Base-by-base conservation (phyloP, 371 early-diverging fungal genomes). In the Phascolomyces articulosus region DNA sequence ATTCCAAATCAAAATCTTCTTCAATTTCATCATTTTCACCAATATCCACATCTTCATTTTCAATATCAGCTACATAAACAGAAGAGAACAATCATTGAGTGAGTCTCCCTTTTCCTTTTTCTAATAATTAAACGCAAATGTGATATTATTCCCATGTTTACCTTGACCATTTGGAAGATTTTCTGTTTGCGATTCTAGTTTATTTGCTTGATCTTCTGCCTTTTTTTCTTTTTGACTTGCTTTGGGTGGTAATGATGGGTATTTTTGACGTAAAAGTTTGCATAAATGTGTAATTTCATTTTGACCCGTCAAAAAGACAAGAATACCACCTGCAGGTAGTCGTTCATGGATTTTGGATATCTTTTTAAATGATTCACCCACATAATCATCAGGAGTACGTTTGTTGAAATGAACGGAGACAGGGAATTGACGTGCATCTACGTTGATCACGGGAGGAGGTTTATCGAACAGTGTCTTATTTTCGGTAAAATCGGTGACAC, bases 271-370 rank as follows among this genome's bases (percentile, higher is more conserved):
- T 11, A 96, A 79, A 68, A 89, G 80, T 54, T 87, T 86, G 60
- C 90, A 89, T n/a, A 95, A 72, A 15, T 87, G 83, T 34, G 84
- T 87, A 28, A 97, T 95, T 73, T 98, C 98, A 31, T 90, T 89
- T 74, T 97, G 95, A 27, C 98, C 97, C 13, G 96, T 94, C 73
- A 96, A 70, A 70, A 97, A 97, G 11, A 95, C 90, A 44, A 97
- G 82, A 29, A 98, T 94, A 10, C 94, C 98, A 40, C 98, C 98
- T n/a, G 78, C 80, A 0, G 98, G 98, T 21, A 96, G 81, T 4
- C 89, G 84, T 20, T 84, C 84, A 75, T 98, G 98, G 58, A 99
- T 98, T 72, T 97, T 96, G 68, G 85, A 84, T 1, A 95, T 85
- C 74, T 97, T 98, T 62, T 91, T 91, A 71, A 85, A 89, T 0